These are phyloP conservation scores for Pelargonium citronellum DNA, from an alignment of 441 rosid genomes.

Conservation along the genomic window DNA sequence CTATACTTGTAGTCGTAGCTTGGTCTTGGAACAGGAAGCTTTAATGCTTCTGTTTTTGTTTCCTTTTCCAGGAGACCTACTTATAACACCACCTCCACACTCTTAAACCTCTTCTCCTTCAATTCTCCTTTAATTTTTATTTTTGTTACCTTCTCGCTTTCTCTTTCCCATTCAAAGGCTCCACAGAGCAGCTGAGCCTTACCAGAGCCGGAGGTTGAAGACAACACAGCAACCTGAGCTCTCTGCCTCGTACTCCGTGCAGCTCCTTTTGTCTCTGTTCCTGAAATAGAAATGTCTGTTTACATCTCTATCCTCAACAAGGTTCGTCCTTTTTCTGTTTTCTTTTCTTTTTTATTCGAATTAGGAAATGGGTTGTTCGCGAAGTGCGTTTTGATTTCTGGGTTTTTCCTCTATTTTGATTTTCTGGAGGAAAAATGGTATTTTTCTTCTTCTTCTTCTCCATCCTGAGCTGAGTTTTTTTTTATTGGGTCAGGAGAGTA, in stretches of 20 bases:
- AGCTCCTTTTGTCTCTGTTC: neutral
- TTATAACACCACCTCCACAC: neutral
- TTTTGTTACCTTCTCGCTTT: neutral
- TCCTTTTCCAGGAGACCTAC: neutral
- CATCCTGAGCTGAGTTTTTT: neutral
- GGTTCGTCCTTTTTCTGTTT: neutral
- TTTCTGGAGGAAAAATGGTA: neutral
- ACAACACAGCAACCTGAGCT: neutral
- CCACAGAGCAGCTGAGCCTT: neutral
- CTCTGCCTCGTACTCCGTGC: neutral
- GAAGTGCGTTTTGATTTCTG: neutral
- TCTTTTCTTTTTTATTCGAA: neutral
- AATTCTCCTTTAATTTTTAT: too few relatives aligned
- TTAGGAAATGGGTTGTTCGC: neutral
- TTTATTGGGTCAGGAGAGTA: neutral
- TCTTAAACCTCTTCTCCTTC: neutral
- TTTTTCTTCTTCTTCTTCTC: neutral
- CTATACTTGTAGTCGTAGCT: neutral
- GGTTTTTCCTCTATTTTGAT: neutral
- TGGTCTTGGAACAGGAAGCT: neutral
- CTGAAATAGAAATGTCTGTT: neutral
- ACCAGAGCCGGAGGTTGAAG: neutral
- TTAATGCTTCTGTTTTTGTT: neutral
- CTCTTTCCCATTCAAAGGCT: neutral
- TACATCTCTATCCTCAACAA: neutral